Conservation (phyloP, 2,329 filamentous ascomycete genomes). For the Geosmithia putterillii region DNA sequence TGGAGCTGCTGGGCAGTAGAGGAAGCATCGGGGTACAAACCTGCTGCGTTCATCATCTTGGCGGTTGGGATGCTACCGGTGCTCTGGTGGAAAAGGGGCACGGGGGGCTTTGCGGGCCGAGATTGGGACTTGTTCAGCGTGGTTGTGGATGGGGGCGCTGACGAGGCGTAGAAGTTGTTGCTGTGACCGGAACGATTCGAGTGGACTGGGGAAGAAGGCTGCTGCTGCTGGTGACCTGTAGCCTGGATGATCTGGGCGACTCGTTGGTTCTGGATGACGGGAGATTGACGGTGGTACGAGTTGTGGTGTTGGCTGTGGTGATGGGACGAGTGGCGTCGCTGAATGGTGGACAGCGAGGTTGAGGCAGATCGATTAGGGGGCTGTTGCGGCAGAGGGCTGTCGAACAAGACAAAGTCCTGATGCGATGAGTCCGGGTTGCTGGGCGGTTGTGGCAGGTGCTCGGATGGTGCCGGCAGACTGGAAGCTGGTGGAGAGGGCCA, state of each 20-base stretch:
- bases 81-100: conserved; percentile 59
- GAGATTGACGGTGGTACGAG: conserved; percentile 21
- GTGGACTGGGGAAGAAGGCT: conserved; percentile 35
- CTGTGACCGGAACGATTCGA: conserved; percentile 47
- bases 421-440: conserved; percentile 30
- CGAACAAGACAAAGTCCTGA: conserved; percentile 73
- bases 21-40: conserved; percentile 10
- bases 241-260: conserved; percentile 46
- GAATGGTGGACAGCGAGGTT: conserved; percentile 19
- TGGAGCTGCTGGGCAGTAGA: background rate
- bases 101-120: conserved; percentile 48
- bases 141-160: conserved; percentile 48
- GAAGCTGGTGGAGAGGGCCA: conserved; percentile 62
- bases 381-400: conserved; percentile 30
- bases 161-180: conserved; percentile 58
- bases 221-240: conserved; percentile 35
- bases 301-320: conserved; percentile 10
- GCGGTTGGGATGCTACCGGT: conserved; percentile 34
- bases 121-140: conserved; percentile 39
- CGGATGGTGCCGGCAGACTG: conserved; percentile 51
- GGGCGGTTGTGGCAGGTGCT: conserved; percentile 42
- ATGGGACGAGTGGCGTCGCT: conserved; percentile 32
- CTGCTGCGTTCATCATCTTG: conserved; percentile 32
- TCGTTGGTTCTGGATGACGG: conserved; percentile 42
- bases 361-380: conserved; percentile 21